A percentile compares a stretch with the other conserved stretches of the same genome.
Conservation (phyloP, 163 green algal species). For the Chlorella variabilis region DNA sequence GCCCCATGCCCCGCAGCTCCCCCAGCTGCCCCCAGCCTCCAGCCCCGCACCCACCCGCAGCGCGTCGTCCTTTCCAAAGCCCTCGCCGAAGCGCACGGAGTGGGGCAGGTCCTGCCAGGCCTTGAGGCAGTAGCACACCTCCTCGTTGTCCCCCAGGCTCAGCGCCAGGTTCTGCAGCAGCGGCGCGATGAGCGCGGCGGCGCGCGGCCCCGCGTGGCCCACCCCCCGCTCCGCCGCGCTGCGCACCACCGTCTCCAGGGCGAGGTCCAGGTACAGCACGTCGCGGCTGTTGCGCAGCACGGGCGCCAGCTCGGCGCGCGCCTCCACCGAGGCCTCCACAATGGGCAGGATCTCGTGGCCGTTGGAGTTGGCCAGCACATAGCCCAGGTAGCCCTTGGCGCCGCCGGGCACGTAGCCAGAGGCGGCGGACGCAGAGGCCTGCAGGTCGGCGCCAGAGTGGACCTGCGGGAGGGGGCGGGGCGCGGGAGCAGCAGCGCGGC, state of each 20-base stretch:
- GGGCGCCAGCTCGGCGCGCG: slow-evolving; percentile 77
- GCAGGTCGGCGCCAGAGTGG: slow-evolving; percentile 72
- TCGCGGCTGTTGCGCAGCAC: slow-evolving; percentile 69
- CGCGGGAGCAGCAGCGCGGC: too few relatives aligned
- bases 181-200: slow-evolving; percentile 81
- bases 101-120: slow-evolving; percentile 75
- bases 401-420: slow-evolving; percentile 57
- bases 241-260: slow-evolving; percentile 85
- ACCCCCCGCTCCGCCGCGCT: slow-evolving; percentile 86
- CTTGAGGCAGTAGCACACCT: slow-evolving; percentile 93
- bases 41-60: slow-evolving; percentile 56
- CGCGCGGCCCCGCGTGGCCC: slow-evolving; percentile 70
- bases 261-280: slow-evolving; percentile 95
- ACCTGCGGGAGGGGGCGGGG: slow-evolving; percentile 24
- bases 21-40: background rate
- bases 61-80: slow-evolving; percentile 82
- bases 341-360: slow-evolving; percentile 78
- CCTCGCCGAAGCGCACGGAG: slow-evolving; percentile 54
- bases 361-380: slow-evolving; percentile 80
- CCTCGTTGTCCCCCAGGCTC: slow-evolving; percentile 90
- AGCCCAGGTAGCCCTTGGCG: slow-evolving; percentile 82
- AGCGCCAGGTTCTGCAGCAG: slow-evolving; percentile 95
- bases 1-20: background rate
- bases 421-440: slow-evolving; percentile 59
- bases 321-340: slow-evolving; percentile 87